A percentile compares a stretch with the other conserved stretches of the same genome.
Evolutionary conservation across 176 grass and related monocot genomes (phyloP).

Genomic region (barley (Hordeum vulgare)): DNA sequence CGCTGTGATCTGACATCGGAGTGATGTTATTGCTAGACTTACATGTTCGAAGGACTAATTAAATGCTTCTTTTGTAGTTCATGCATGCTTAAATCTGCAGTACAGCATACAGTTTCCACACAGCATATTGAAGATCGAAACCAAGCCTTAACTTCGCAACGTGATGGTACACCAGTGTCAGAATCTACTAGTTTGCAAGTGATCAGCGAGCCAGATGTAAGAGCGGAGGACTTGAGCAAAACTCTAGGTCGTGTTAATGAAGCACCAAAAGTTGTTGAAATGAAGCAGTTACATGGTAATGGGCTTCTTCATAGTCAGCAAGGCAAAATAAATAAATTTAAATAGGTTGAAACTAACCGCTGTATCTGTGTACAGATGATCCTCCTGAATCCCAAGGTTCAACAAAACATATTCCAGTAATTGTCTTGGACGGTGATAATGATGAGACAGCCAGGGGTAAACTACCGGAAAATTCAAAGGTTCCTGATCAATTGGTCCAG

Average conservation of each 20-base stretch:
- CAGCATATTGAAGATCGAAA: slow-evolving; percentile 26
- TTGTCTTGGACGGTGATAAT: slow-evolving; percentile 38
- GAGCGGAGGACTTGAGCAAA: slow-evolving; percentile 24
- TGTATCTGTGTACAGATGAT: slow-evolving; percentile 26
- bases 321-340: slow-evolving; percentile 3
- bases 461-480: slow-evolving; percentile 27
- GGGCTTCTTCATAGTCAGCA: not conserved
- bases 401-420: slow-evolving; percentile 29
- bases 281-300: slow-evolving; percentile 13
- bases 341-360: slow-evolving; percentile 13
- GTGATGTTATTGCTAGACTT: not conserved
- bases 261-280: slow-evolving; percentile 12
- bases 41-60: not conserved
- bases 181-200: slow-evolving; percentile 19
- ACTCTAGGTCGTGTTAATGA: not conserved
- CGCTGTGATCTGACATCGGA: not conserved
- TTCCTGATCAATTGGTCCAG: slow-evolving; percentile 17
- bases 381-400: slow-evolving; percentile 54
- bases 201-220: slow-evolving; percentile 8
- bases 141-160: slow-evolving; percentile 4
- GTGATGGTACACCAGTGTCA: slow-evolving; percentile 23
- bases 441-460: slow-evolving; percentile 26
- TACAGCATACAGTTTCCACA: slow-evolving; percentile 24
- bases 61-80: slow-evolving; percentile 28
- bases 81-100: slow-evolving; percentile 19